Conservation (phyloP, 2,329 filamentous ascomycete species). For the Moelleriella libera region DNA sequence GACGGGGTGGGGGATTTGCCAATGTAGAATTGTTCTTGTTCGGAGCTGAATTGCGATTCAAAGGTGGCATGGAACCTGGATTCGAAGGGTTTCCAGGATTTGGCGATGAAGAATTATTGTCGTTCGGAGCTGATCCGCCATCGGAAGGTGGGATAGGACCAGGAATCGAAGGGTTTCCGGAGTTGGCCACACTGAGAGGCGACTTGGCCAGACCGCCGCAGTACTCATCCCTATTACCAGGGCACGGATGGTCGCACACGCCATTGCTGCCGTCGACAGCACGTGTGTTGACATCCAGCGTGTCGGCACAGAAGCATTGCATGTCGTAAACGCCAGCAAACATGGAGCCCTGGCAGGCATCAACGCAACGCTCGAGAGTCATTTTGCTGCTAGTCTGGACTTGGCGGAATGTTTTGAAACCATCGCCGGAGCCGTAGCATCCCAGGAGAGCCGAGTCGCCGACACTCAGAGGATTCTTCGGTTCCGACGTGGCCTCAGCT, state of each 20-base stretch:
- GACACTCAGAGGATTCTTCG: conserved; percentile 17
- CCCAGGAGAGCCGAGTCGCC: conserved; percentile 20
- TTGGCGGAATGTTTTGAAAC: conserved; percentile 20
- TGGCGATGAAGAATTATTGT: too few species aligned
- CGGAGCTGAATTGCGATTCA: too few species aligned
- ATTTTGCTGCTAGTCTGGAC: conserved; percentile 17
- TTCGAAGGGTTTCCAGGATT: too few species aligned
- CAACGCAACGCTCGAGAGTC: conserved; percentile 24
- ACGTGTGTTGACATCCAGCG: conserved; percentile 23
- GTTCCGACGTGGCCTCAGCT: conserved; percentile 4
- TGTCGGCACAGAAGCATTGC: conserved; percentile 30
- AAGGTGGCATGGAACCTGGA: too few species aligned
- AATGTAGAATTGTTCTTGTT: background rate
- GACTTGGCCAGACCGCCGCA: conserved; percentile 24
- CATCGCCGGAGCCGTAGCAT: conserved; percentile 25
- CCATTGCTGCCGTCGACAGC: conserved; percentile 9
- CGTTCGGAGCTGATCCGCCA: too few species aligned
- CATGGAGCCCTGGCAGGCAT: conserved; percentile 17
- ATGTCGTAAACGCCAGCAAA: conserved; percentile 26
- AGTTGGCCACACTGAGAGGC: conserved; percentile 1
- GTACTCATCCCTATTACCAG: conserved; percentile 22
- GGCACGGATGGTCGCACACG: conserved; percentile 23
- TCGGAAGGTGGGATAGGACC: too few species aligned
- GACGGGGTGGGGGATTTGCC: background rate
- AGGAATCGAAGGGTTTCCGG: background rate